Conservation (phyloP, 2,329 filamentous ascomycete species). For the Pseudogymnoascus sp. region DNA sequence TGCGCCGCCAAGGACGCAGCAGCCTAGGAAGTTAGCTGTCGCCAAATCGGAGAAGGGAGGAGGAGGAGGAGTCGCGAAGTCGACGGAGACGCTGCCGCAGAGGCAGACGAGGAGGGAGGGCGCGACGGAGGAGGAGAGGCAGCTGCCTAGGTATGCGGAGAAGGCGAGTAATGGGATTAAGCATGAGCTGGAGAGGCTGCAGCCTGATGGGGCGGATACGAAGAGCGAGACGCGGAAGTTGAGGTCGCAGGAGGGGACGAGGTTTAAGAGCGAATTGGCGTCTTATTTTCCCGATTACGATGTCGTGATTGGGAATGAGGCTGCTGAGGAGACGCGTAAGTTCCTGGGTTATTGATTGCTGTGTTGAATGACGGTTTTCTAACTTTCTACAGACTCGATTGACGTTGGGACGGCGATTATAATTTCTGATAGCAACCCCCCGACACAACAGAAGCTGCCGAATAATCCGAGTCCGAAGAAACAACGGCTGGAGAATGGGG, state of each 20-base stretch:
- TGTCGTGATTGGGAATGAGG: conserved; percentile 80
- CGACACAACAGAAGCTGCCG: conserved; percentile 7
- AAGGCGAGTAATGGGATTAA: conserved; percentile 55
- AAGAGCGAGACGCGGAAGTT: conserved; percentile 65
- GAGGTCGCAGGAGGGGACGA: conserved; percentile 75
- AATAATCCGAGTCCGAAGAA: not conserved
- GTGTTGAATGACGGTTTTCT: not conserved
- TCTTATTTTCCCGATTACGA: conserved; percentile 92
- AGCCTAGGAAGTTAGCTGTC: not conserved
- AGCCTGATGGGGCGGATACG: conserved; percentile 33
- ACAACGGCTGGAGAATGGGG: not conserved
- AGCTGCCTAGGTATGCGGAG: conserved; percentile 40
- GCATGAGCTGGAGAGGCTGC: conserved; percentile 51
- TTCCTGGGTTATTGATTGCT: conserved; percentile 16
- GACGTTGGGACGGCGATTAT: conserved; percentile 66
- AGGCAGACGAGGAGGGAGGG: conserved; percentile 11
- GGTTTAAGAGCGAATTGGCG: conserved; percentile 85
- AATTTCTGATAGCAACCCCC: conserved; percentile 48
- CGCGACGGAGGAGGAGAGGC: not conserved
- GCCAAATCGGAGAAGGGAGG: not conserved
- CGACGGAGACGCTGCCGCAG: conserved; percentile 23
- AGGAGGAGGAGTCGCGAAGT: not conserved
- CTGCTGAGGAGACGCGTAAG: conserved; percentile 68
- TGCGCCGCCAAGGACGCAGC: not conserved
- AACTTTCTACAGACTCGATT: conserved; percentile 53